Evolutionary conservation across 768 basidiomycete genomes (phyloP).

Genomic region (Tephrocybe sp.): DNA sequence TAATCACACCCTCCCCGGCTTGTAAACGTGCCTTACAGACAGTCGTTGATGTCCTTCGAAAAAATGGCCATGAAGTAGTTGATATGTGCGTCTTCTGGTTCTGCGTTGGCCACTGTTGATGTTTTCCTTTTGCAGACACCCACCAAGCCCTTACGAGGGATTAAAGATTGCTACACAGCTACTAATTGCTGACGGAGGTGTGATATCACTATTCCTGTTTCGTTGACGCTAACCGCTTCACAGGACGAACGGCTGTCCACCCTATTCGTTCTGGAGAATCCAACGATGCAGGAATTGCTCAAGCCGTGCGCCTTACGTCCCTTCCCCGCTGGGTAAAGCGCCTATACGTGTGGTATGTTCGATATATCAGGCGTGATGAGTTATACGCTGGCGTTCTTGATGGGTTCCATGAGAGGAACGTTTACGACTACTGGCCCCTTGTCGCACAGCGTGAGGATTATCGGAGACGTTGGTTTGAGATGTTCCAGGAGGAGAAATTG

Average conservation of each 20-base stretch:
- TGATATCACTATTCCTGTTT: not conserved
- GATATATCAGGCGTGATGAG: constrained; percentile 50
- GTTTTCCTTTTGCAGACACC: constrained; percentile 26
- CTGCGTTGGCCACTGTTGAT: not conserved
- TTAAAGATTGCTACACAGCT: constrained; percentile 53
- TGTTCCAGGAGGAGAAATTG: constrained; percentile 39
- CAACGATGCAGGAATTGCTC: constrained; percentile 16
- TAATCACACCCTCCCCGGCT: constrained; percentile 59
- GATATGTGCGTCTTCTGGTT: constrained; percentile 36
- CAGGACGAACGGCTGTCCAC: constrained; percentile 13
- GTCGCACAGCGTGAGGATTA: constrained; percentile 47
- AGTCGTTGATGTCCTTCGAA: constrained; percentile 43
- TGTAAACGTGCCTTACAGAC: constrained; percentile 52
- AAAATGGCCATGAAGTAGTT: constrained; percentile 49
- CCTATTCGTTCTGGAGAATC: constrained; percentile 13
- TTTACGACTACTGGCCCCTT: constrained; percentile 47
- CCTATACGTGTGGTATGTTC: constrained; percentile 50
- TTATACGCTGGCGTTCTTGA: constrained; percentile 56
- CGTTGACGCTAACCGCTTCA: not conserved
- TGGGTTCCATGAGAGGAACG: constrained; percentile 41
- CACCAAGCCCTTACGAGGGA: constrained; percentile 50
- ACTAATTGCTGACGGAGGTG: constrained; percentile 51
- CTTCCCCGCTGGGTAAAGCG: constrained; percentile 47
- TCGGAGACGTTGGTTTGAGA: constrained; percentile 42
- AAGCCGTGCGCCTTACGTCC: constrained; percentile 37